Percentiles rank a stretch among this genome's conserved stretches.
Conservation (phyloP, 1,139 yeast genomes). For the Nakaseomyces delphensis region DNA sequence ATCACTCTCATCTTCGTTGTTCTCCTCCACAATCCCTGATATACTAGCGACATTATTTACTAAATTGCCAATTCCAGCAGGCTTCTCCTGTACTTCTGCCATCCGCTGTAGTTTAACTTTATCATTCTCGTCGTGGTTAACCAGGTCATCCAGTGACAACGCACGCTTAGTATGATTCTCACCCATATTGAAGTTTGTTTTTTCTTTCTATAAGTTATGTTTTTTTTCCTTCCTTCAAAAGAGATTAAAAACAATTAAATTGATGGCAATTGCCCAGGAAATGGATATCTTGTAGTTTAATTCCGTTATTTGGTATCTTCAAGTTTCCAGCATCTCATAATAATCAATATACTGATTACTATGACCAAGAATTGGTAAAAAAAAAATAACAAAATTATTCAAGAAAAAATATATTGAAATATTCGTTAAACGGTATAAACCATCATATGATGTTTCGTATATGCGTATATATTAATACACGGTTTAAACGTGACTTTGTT, state of each 20-base stretch:
- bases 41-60: conserved; percentile 6
- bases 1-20: conserved; percentile 27
- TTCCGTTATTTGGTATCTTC: too few species aligned
- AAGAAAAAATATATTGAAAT: too few species aligned
- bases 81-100: conserved; percentile 7
- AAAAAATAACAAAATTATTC: too few species aligned
- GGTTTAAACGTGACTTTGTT: too few species aligned
- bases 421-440: too few species aligned
- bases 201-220: not conserved
- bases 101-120: conserved; percentile 15
- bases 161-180: conserved; percentile 21
- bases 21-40: not conserved
- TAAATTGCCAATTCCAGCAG: conserved; percentile 2
- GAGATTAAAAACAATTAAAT: not conserved
- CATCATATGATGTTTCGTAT: too few species aligned
- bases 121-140: conserved; percentile 29
- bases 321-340: too few species aligned
- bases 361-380: too few species aligned
- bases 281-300: too few species aligned
- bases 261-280: too few species aligned
- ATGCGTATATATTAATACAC: too few species aligned
- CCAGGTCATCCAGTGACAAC: conserved; percentile 29
- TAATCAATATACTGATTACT: too few species aligned
- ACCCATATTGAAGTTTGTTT: not conserved
- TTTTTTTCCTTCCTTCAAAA: not conserved